phyloP scores from a whole-genome alignment of 176 grass and related monocot genomes.

The Alloteropsis semialata region DNA sequence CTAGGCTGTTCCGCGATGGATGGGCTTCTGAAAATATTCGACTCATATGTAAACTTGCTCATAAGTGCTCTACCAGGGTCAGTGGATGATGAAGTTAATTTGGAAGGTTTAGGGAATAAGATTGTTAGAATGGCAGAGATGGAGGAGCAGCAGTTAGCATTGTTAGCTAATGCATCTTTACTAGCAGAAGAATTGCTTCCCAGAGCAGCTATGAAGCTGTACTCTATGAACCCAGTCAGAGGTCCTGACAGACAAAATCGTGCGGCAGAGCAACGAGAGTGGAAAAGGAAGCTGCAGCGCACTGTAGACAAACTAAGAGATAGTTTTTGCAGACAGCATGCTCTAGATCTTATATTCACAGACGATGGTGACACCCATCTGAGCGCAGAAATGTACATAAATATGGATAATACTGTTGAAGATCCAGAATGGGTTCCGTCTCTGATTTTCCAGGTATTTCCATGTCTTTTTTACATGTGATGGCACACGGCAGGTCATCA shows the following conservation, averaged over 20 bases:
- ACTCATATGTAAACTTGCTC: conserved; percentile 76
- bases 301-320: conserved; percentile 74
- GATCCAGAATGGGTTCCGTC: conserved; percentile 83
- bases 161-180: conserved; percentile 93
- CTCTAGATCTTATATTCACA: conserved; percentile 96
- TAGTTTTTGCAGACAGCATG: conserved; percentile 87
- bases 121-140: conserved; percentile 82
- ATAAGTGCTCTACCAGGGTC: conserved; percentile 78
- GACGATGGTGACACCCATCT: conserved; percentile 76
- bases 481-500: conserved; percentile 1
- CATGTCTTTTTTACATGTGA: not conserved
- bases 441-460: conserved; percentile 72
- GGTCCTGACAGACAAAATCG: conserved; percentile 49
- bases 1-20: conserved; percentile 73
- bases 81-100: conserved; percentile 68
- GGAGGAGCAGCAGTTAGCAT: conserved; percentile 72
- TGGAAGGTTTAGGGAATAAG: conserved; percentile 80
- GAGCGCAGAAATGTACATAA: conserved; percentile 85
- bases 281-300: conserved; percentile 84
- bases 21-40: conserved; percentile 81
- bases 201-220: conserved; percentile 82
- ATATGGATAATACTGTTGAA: conserved; percentile 57
- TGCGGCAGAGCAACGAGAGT: conserved; percentile 72
- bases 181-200: conserved; percentile 92
- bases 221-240: conserved; percentile 44